These are phyloP conservation scores for Coelastrella sp. DNA, from an alignment of 139 green algal species.

Conservation along the genomic window DNA sequence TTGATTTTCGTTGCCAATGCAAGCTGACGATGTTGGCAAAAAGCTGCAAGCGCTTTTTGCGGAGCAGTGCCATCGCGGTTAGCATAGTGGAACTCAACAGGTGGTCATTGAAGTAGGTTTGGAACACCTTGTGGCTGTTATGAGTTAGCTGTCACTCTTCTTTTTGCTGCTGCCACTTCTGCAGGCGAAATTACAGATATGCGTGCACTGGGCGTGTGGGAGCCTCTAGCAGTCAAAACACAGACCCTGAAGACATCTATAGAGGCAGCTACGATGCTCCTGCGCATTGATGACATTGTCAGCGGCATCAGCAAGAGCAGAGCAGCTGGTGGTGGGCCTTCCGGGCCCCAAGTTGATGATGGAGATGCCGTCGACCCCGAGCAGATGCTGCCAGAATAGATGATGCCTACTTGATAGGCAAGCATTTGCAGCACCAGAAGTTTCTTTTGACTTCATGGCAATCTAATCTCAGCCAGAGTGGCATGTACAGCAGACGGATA, in stretches of 20 bases:
- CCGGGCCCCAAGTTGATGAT: conserved; percentile 48
- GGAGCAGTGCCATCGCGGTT: too few species aligned
- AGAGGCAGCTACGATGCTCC: conserved; percentile 93
- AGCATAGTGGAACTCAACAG: too few species aligned
- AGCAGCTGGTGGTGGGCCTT: not conserved
- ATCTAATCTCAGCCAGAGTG: too few species aligned
- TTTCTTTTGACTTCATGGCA: too few species aligned
- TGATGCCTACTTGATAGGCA: not conserved
- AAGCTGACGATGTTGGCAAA: too few species aligned
- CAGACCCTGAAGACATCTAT: conserved; percentile 98
- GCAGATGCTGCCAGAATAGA: conserved; percentile 79
- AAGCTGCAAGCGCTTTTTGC: too few species aligned
- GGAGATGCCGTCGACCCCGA: conserved; percentile 81
- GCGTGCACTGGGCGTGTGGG: conserved; percentile 96
- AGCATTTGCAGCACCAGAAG: too few species aligned
- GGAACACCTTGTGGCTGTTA: too few species aligned
- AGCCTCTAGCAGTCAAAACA: conserved; percentile 93
- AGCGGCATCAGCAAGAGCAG: conserved; percentile 88
- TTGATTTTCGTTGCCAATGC: too few species aligned
- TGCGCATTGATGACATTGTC: conserved; percentile 99
- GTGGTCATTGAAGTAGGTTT: too few species aligned
- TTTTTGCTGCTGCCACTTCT: not conserved
- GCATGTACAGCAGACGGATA: too few species aligned
- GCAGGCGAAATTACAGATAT: conserved; percentile 93
- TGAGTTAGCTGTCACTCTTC: not conserved